Conservation (phyloP, 2,329 filamentous ascomycete genomes). For the Chrysoporthe cubensis region DNA sequence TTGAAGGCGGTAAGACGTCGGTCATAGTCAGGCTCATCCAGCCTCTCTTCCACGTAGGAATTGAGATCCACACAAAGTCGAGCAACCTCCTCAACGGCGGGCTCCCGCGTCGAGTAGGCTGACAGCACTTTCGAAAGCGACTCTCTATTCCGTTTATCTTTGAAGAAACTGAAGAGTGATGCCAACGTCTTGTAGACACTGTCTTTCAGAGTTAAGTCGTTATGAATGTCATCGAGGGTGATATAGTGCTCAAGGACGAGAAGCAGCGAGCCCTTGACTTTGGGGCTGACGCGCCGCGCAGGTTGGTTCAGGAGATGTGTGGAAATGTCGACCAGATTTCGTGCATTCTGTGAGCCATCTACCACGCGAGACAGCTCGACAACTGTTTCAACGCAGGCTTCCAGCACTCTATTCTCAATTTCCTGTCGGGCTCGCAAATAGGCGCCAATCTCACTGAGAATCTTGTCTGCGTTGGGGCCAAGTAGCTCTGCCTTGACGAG, state of each 20-base stretch:
- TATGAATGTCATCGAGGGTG: conserved; percentile 61
- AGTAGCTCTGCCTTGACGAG: conserved; percentile 60
- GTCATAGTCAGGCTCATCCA: conserved; percentile 90
- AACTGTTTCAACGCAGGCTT: conserved; percentile 77
- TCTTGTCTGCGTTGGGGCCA: conserved; percentile 58
- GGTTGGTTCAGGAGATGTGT: conserved; percentile 84
- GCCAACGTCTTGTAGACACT: conserved; percentile 75
- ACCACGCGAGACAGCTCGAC: conserved; percentile 76
- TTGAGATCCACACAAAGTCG: conserved; percentile 79
- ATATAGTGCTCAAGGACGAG: conserved; percentile 82
- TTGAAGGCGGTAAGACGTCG: conserved; percentile 78
- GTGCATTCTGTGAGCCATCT: conserved; percentile 68
- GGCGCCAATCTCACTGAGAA: conserved; percentile 69
- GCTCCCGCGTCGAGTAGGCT: conserved; percentile 69
- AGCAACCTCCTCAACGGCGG: conserved; percentile 65
- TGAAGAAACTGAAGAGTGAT: conserved; percentile 88
- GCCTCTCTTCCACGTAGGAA: conserved; percentile 69
- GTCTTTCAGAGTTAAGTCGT: conserved; percentile 61
- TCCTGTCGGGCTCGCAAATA: conserved; percentile 63
- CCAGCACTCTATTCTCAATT: conserved; percentile 74
- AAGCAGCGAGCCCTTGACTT: conserved; percentile 80
- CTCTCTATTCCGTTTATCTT: conserved; percentile 75
- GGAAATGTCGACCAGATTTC: conserved; percentile 78
- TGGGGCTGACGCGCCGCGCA: conserved; percentile 79
- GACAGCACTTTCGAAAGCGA: conserved; percentile 74